Base-by-base conservation (phyloP, 768 basidiomycete genomes). In the Amanita polypyramis region DNA sequence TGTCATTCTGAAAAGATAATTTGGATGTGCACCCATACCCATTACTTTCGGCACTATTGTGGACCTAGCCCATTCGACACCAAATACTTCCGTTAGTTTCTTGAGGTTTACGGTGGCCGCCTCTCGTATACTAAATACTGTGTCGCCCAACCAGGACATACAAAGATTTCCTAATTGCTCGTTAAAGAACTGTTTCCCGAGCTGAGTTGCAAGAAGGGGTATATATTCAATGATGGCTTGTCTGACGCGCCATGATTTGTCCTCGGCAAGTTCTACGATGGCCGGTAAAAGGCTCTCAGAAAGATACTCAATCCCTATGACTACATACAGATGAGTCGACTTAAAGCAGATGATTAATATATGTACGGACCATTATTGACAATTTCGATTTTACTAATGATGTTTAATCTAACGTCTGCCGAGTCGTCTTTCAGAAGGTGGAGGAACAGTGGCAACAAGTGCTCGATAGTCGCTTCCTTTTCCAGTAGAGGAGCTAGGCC, bases 201-300 rank as follows among this genome's bases (percentile, higher is more conserved):
- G 77, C 62, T 99, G 96, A n/a, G 85, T 93, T 36, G 96, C 94
- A 39, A 99, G 84, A 17, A 98, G 79, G n/a, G 96, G 96, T 57
- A 99, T 88, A 69, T 99, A 97, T 66, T 98, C 96, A 66, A 99
- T 99, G 70, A 99, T 98, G 6, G 96, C 96, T 66, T 99, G 96
- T 56, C 96, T 85, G 15, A 99, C 95, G 23, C 96, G 86, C 96
- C 96, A 99, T 52, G 96, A 96, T 64, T 98, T 99, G 72, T 99
- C 96, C 65, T 98, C 95, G 6, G 96, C 96, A 29, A 99, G 74
- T 61, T 98, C 90, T 53, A 98, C 88, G 55, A 99, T 98, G 32
- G 96, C 96, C 7, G 96, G 96, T 25, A 99, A 78, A 32, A 99
- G 83, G 55, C 90, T 94, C 55, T 94, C 92, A 1, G 92, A 91